phyloP scores from a whole-genome alignment of 192 early-diverging fungal genomes.

The Coemansia erecta region DNA sequence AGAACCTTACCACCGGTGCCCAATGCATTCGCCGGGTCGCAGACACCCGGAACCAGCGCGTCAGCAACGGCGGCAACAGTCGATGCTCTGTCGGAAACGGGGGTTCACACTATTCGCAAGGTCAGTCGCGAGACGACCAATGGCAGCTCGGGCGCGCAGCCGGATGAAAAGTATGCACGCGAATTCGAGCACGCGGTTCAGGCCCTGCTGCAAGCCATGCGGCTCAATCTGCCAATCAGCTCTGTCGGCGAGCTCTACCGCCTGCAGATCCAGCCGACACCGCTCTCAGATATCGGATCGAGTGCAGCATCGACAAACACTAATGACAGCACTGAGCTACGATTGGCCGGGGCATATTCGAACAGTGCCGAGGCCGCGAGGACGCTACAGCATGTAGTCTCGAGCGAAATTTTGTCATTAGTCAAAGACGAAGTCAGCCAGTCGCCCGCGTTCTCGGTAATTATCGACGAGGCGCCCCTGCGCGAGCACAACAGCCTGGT shows the following conservation, averaged over 20 bases:
- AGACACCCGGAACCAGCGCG: background rate
- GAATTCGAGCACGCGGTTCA: conserved; percentile 49
- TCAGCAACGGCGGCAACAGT: background rate
- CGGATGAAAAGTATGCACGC: conserved; percentile 33
- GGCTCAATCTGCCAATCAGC: conserved; percentile 42
- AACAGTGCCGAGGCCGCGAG: conserved; percentile 35
- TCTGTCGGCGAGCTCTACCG: conserved; percentile 42
- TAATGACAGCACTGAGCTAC: background rate
- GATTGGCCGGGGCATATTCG: conserved; percentile 29
- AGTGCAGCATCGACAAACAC: background rate
- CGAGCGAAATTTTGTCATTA: conserved; percentile 50
- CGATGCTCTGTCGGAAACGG: background rate
- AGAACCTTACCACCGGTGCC: background rate
- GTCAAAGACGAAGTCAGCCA: conserved; percentile 53
- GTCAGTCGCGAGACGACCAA: background rate
- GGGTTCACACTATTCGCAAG: conserved; percentile 1
- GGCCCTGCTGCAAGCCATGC: conserved; percentile 50
- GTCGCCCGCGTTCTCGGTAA: conserved; percentile 49
- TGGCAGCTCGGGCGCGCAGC: conserved; percentile 12
- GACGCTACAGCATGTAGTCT: conserved; percentile 48
- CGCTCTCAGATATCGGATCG: conserved; percentile 32
- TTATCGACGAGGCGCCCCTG: conserved; percentile 51
- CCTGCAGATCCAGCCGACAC: conserved; percentile 30
- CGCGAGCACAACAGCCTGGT: conserved; percentile 53
- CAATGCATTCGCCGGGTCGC: background rate